Percentiles rank a stretch among this genome's conserved stretches.
Conservation (phyloP, 306 rosid genomes). For the Casuarina glauca region DNA sequence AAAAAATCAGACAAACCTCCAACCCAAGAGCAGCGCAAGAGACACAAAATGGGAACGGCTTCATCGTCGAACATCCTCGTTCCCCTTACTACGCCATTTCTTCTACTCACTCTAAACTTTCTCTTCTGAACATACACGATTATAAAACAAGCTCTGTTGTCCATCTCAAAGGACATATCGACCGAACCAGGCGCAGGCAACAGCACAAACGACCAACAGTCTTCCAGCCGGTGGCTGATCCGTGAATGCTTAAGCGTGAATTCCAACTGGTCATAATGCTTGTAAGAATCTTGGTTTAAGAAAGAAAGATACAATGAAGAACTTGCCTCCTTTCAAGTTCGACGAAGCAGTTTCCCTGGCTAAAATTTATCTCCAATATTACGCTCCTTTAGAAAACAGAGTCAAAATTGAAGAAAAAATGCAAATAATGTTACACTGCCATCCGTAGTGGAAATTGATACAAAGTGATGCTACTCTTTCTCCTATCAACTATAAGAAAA, state of each 20-base stretch:
- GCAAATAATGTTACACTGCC: background rate
- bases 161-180: background rate
- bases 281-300: background rate
- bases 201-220: background rate
- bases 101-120: conserved; percentile 26
- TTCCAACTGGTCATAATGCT: background rate
- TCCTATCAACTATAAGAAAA: conserved; percentile 20
- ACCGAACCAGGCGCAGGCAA: conserved; percentile 2
- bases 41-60: conserved; percentile 35
- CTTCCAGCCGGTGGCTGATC: background rate
- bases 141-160: conserved; percentile 17
- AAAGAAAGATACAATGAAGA: background rate
- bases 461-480: conserved; percentile 19
- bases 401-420: conserved; percentile 17
- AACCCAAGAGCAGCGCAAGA: conserved; percentile 27
- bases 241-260: background rate
- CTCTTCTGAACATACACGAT: conserved; percentile 6
- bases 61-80: conserved; percentile 53
- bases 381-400: background rate
- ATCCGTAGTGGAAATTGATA: conserved; percentile 15
- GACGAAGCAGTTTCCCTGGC: background rate
- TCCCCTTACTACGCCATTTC: conserved; percentile 36
- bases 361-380: background rate
- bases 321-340: background rate
- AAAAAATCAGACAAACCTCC: conserved; percentile 38